A percentile compares a stretch with the other conserved stretches of the same genome.
Evolutionary conservation across 495 filamentous ascomycete species (phyloP).

Genomic region (Aspergillus cristatus): DNA sequence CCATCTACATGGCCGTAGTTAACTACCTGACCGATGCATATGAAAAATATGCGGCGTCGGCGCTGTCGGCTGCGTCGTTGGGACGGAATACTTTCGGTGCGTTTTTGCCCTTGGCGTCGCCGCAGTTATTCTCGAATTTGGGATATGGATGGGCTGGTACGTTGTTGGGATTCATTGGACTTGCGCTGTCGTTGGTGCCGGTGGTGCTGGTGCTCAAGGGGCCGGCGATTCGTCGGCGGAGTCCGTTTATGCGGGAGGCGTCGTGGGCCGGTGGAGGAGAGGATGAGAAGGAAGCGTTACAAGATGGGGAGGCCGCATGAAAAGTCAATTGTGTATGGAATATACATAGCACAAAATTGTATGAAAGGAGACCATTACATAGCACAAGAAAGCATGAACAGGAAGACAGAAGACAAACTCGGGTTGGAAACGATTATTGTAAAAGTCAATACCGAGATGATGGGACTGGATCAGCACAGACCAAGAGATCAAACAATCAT

Average conservation of each 20-base stretch:
- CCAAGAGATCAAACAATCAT: neutral
- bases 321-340: too few relatives aligned
- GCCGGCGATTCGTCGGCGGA: slow-evolving; percentile 21
- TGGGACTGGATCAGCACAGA: too few relatives aligned
- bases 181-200: slow-evolving; percentile 28
- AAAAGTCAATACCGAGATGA: too few relatives aligned
- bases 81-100: slow-evolving; percentile 27
- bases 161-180: slow-evolving; percentile 31
- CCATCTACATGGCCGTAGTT: slow-evolving; percentile 39
- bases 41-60: slow-evolving; percentile 29
- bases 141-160: slow-evolving; percentile 37
- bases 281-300: slow-evolving; percentile 1
- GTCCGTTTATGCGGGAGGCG: slow-evolving; percentile 31
- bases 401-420: too few relatives aligned
- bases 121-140: slow-evolving; percentile 27
- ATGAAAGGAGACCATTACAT: too few relatives aligned
- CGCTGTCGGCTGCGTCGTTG: slow-evolving; percentile 26
- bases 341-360: too few relatives aligned
- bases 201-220: slow-evolving; percentile 29
- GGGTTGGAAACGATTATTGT: too few relatives aligned
- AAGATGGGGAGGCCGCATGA: too few relatives aligned
- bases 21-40: slow-evolving; percentile 42
- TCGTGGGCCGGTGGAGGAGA: slow-evolving; percentile 15
- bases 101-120: slow-evolving; percentile 29
- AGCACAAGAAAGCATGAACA: too few relatives aligned